These are phyloP conservation scores for Erucastrum elatum DNA, from an alignment of 345 rosid genomes.

Conservation along the genomic window DNA sequence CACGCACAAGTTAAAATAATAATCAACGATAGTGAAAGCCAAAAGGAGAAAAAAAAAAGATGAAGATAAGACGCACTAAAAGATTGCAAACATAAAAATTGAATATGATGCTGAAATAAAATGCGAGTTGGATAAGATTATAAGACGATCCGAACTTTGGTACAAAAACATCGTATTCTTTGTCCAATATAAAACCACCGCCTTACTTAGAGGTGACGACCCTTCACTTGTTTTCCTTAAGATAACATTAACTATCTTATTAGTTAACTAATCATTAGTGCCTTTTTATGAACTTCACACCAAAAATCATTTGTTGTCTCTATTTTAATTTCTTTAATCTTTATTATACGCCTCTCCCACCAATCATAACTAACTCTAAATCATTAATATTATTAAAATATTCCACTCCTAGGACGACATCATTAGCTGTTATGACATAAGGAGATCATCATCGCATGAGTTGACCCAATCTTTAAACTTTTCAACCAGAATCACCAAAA, in stretches of 20 bases:
- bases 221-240: neutral
- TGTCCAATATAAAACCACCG: neutral
- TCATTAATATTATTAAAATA: neutral
- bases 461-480: neutral
- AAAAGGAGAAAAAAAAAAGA: neutral
- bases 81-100: neutral
- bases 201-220: neutral
- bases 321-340: no score
- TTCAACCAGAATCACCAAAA: neutral
- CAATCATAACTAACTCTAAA: neutral
- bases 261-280: neutral
- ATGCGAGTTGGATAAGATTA: neutral
- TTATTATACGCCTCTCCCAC: neutral
- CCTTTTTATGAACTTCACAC: neutral
- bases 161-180: neutral
- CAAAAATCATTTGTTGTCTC: neutral
- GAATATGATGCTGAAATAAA: neutral
- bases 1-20: neutral
- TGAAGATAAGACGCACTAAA: conserved; percentile 41
- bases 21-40: conserved; percentile 27
- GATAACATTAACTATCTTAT: neutral
- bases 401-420: neutral
- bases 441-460: neutral
- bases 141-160: neutral
- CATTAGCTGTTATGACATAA: neutral